Evolutionary conservation across 2,329 filamentous ascomycete genomes (phyloP), one percentile per base, ranked within the genome.

Genomic region (Neofusicoccum laricinum): DNA sequence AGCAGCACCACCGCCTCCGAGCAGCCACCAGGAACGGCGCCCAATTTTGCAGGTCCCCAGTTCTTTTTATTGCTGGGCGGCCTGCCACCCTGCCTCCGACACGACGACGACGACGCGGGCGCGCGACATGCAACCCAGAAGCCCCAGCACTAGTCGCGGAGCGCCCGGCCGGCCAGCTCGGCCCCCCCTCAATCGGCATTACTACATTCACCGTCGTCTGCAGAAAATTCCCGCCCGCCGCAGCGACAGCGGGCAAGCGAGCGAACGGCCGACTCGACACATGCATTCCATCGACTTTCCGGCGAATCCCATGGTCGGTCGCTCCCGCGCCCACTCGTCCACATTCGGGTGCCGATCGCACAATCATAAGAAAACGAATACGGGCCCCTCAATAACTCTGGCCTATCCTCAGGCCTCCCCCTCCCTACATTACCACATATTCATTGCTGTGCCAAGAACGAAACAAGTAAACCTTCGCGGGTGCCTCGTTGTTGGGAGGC

Each of bases 11-110:
- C 19, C 38, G 36, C 11, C 36, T 38, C 19, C 55, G n/a, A 25
- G n/a, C 25, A 53, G 51, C 36, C 36, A 25, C 55, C 55, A 46
- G 41, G 40, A 45, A 59, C 55, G 55, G 55, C 41, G 19, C 14
- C 41, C 55, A 59, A 48, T 59, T 46, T 59, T 59, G 55, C 55
- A 58, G 40, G 55, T 45, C 55, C 25, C 55, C 55, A 59, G 55
- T 59, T 59, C 55, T 59, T 59, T 59, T 59, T 36, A 59, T 59
- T 59, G 55, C 55, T n/a, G 41, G 53, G 40, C 53, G 14, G 17
- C 38, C n/a, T 36, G 14, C 53, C 25, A 15, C 53, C 40, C n/a
- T 40, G 15, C 55, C 15, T 21, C 53, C 36, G 53, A 45, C n/a
- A n/a, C n/a, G 25, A 30, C 25, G 53, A 57, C 51, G 34, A 57